These are phyloP conservation scores for Arachnomyces sp. DNA, from an alignment of 2,329 filamentous ascomycete genomes.

Conservation along the genomic window DNA sequence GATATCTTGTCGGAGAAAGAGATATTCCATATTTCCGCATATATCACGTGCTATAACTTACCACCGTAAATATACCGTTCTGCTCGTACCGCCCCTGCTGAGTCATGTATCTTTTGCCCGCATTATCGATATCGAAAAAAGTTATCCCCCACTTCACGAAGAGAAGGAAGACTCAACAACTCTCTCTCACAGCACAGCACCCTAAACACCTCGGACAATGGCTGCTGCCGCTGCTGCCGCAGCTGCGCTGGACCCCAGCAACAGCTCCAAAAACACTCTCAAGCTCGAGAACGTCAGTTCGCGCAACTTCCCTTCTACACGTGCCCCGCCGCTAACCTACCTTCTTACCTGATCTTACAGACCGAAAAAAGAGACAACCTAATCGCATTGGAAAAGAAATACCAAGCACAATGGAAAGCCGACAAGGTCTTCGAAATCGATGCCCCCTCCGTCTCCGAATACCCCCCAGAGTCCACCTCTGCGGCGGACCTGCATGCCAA, in stretches of 20 bases:
- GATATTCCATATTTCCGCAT: conserved; percentile 8
- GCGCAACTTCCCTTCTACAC: conserved; percentile 4
- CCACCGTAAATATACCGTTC: not conserved
- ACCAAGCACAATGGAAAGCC: conserved; percentile 76
- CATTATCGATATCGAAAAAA: too few species aligned
- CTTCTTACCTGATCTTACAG: conserved; percentile 32
- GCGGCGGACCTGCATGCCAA: conserved; percentile 68
- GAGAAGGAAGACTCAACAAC: too few species aligned
- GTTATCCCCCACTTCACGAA: too few species aligned
- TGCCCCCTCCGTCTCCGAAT: conserved; percentile 69
- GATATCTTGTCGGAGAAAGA: conserved; percentile 14
- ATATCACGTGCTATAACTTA: conserved; percentile 11
- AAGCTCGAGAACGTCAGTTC: conserved; percentile 53
- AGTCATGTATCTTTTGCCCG: too few species aligned
- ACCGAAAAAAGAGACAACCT: conserved; percentile 82
- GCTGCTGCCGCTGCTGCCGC: conserved; percentile 43
- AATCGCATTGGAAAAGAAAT: conserved; percentile 80
- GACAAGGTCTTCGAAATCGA: conserved; percentile 73
- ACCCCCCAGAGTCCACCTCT: conserved; percentile 65
- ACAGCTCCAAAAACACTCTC: conserved; percentile 51
- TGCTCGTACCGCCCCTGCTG: too few species aligned
- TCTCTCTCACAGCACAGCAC: too few species aligned
- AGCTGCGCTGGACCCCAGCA: conserved; percentile 47
- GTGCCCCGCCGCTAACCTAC: conserved; percentile 15
- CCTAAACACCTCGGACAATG: conserved; percentile 19